Percentiles rank a stretch among this genome's conserved stretches.
These are phyloP conservation scores for Xerocomellus dryophilus DNA, from an alignment of 768 basidiomycete genomes.

Conservation along the genomic window DNA sequence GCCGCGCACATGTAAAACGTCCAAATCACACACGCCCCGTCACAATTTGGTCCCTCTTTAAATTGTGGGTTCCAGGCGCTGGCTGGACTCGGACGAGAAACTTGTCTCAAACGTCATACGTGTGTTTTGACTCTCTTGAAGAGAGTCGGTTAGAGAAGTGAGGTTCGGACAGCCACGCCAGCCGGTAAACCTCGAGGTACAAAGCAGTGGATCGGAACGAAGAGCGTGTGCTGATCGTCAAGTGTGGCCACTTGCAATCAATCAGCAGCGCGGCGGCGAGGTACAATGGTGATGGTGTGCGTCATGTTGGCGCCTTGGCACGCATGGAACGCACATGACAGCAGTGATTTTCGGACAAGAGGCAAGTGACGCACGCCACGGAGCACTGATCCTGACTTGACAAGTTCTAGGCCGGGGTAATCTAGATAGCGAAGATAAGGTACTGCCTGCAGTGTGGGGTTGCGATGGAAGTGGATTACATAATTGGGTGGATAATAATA, in stretches of 20 bases:
- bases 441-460: constrained; percentile 22
- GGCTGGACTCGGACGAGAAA: neutral
- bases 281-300: constrained; percentile 1
- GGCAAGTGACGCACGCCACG: neutral
- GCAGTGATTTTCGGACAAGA: constrained; percentile 10
- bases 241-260: neutral
- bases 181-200: constrained; percentile 2
- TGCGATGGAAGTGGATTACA: constrained; percentile 2
- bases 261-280: constrained; percentile 1
- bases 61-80: neutral
- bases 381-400: neutral
- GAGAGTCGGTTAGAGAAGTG: neutral
- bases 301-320: neutral
- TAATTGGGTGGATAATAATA: constrained; percentile 5
- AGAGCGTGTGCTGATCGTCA: constrained; percentile 6
- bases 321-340: constrained; percentile 6
- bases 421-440: constrained; percentile 27
- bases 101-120: constrained; percentile 1
- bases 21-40: constrained; percentile 4
- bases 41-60: neutral
- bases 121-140: neutral
- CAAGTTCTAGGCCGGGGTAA: constrained; percentile 26
- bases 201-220: neutral
- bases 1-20: neutral
- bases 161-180: constrained; percentile 5